Percentiles rank a stretch among this genome's conserved stretches.
Conservation (phyloP, 352 stramenopile genomes). For the Globisporangium nagaii region DNA sequence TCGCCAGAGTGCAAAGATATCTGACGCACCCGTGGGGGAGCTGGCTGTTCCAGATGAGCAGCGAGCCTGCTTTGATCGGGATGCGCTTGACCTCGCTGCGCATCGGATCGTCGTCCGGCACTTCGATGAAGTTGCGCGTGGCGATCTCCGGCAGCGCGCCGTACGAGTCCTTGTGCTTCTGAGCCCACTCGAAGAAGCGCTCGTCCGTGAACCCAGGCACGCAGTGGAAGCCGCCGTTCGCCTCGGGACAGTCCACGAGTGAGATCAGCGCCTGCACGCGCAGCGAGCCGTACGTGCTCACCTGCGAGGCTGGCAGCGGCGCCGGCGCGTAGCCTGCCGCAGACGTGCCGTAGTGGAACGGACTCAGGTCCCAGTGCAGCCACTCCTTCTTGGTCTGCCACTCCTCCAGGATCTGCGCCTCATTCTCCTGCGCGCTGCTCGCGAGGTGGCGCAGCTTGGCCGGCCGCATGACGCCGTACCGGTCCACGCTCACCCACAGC, state of each 20-base stretch:
- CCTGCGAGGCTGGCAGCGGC: conserved; percentile 8
- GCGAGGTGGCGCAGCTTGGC: conserved; percentile 21
- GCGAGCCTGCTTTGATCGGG: conserved; percentile 35
- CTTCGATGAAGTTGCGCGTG: conserved; percentile 39
- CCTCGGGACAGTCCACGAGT: conserved; percentile 33
- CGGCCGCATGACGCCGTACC: conserved; percentile 42
- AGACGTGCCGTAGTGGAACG: conserved; percentile 42
- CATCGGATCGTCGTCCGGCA: conserved; percentile 34
- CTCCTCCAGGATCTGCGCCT: conserved; percentile 21
- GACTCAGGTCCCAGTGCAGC: conserved; percentile 47
- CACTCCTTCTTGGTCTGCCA: conserved; percentile 50
- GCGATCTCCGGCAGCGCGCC: conserved; percentile 24
- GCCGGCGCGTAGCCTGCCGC: conserved; percentile 31
- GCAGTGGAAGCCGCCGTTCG: conserved; percentile 44
- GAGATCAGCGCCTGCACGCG: conserved; percentile 38
- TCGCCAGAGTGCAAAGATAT: too few species aligned
- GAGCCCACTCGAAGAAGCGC: conserved; percentile 39
- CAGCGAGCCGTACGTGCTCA: conserved; percentile 31
- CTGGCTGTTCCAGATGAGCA: conserved; percentile 49
- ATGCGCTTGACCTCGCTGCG: conserved; percentile 28
- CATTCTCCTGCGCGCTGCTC: conserved; percentile 15
- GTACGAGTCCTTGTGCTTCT: conserved; percentile 23
- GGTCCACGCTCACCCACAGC: conserved; percentile 46
- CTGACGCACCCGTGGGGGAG: conserved; percentile 30
- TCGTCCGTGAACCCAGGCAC: conserved; percentile 40